Evolutionary conservation across 257 asterid genomes (phyloP).

Genomic region (Ilex asprella): DNA sequence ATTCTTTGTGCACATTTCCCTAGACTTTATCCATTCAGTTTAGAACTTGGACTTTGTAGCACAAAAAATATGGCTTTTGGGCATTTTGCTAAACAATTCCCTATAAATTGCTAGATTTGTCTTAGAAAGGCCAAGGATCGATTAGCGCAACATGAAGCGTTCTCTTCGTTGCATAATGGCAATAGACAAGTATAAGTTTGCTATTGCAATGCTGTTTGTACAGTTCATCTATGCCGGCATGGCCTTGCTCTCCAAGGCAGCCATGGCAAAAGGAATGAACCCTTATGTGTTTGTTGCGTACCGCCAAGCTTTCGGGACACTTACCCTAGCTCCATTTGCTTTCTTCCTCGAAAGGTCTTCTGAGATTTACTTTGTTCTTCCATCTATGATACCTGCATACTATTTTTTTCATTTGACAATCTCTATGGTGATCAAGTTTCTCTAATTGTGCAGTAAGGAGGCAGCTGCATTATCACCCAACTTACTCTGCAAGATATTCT

Average conservation of each 20-base stretch:
- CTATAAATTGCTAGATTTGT: too few species aligned
- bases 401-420: too few species aligned
- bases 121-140: too few species aligned
- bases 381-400: too few species aligned
- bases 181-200: slow-evolving; percentile 22
- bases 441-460: slow-evolving; percentile 28
- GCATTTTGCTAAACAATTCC: too few species aligned
- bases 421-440: neutral
- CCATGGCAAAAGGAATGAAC: slow-evolving; percentile 43
- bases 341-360: slow-evolving; percentile 35
- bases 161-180: too few species aligned
- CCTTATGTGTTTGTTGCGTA: slow-evolving; percentile 51
- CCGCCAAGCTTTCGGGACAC: slow-evolving; percentile 46
- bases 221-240: slow-evolving; percentile 47
- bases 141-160: too few species aligned
- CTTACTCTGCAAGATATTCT: slow-evolving; percentile 38
- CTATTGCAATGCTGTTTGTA: slow-evolving; percentile 32
- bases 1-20: too few species aligned
- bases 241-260: slow-evolving; percentile 54
- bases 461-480: slow-evolving; percentile 31
- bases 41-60: too few species aligned
- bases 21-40: too few species aligned
- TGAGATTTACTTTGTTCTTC: too few species aligned
- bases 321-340: slow-evolving; percentile 49
- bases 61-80: too few species aligned